These are phyloP conservation scores for Hyphopichia burtonii DNA, from an alignment of 1,139 yeast genomes.

Conservation along the genomic window DNA sequence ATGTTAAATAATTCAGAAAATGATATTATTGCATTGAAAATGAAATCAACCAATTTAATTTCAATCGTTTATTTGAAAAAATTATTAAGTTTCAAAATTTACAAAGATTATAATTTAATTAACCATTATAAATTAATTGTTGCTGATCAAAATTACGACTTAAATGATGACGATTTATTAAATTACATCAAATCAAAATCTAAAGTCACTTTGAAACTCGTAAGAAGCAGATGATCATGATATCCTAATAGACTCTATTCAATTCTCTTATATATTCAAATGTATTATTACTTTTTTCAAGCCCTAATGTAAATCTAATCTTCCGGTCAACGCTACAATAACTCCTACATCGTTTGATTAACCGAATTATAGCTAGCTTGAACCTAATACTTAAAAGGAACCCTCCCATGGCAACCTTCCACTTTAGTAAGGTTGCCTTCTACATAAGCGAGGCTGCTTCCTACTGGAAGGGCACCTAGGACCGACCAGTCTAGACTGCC, in stretches of 20 bases:
- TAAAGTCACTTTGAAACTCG: slow-evolving; percentile 30
- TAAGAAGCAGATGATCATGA: slow-evolving; percentile 15
- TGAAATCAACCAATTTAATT: slow-evolving; percentile 25
- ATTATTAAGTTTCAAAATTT: slow-evolving; percentile 31
- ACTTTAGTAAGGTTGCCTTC: no score
- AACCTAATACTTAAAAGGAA: no score
- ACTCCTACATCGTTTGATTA: no score
- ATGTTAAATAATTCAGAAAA: slow-evolving; percentile 28
- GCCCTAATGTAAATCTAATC: no score
- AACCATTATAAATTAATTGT: slow-evolving; percentile 28
- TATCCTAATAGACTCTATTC: no score
- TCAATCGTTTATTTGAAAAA: slow-evolving; percentile 31
- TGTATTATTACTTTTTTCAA: no score
- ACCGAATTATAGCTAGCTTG: no score
- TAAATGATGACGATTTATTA: slow-evolving; percentile 23
- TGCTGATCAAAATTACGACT: slow-evolving; percentile 8
- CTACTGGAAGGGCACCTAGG: no score
- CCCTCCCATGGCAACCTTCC: no score
- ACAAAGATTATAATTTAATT: slow-evolving; percentile 30
- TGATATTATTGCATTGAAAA: slow-evolving; percentile 32
- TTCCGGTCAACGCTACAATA: no score
- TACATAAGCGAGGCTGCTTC: no score
- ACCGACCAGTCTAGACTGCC: no score
- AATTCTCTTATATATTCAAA: not conserved
- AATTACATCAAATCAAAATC: slow-evolving; percentile 18